Evolutionary conservation across 768 basidiomycete genomes (phyloP), one percentile per base, ranked within the genome.

Genomic region (Lactarius hatsudake): DNA sequence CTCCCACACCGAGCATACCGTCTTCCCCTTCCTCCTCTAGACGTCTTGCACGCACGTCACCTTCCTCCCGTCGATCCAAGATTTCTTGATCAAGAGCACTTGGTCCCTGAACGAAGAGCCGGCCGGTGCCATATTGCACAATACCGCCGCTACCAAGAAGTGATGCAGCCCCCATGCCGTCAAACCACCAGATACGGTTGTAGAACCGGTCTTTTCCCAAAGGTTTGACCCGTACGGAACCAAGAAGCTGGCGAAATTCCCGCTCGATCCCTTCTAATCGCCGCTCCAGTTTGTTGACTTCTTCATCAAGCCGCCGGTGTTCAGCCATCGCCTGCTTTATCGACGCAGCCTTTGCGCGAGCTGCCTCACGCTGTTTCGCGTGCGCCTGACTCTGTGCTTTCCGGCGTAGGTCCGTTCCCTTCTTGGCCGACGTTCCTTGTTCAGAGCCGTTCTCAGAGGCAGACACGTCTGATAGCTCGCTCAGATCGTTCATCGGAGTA

Each of bases 101-200:
- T 30, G 93, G 93, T 0, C 96, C 97, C 77, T 99, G 97, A 34
- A 99, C 77, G 75, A 98, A 97, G 58, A 99, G 74, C 61, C 96
- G 81, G 6, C 95, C 97, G 23, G 94, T 88, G 12, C 94, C 94
- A 73, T 93, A 96, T 75, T 89, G 84, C 34, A 89, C 84, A 34
- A 87, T 84, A 4, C 91, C 91, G 18, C 91, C 91, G 69, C 86
- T 87, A 48, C 88, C 89, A 65, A 94, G 81, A 61, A 96, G 78
- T 55, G 89, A 87, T 57, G 88, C 89, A 6, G 89, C 87, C 8
- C 96, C 96, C 83, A 95, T 85, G 12, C 96, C 96, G 77, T 99
- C 96, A 75, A 98, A 93, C 96, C 96, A 99, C 96, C 96, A 99
- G 66, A 97, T 82, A 38, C 93, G 87, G 75, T 97, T 96, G 74